Percentiles rank a stretch among this genome's conserved stretches.
These are phyloP conservation scores for Colletotrichum ledebouriae DNA, from an alignment of 2,329 filamentous ascomycete genomes.

Conservation along the genomic window DNA sequence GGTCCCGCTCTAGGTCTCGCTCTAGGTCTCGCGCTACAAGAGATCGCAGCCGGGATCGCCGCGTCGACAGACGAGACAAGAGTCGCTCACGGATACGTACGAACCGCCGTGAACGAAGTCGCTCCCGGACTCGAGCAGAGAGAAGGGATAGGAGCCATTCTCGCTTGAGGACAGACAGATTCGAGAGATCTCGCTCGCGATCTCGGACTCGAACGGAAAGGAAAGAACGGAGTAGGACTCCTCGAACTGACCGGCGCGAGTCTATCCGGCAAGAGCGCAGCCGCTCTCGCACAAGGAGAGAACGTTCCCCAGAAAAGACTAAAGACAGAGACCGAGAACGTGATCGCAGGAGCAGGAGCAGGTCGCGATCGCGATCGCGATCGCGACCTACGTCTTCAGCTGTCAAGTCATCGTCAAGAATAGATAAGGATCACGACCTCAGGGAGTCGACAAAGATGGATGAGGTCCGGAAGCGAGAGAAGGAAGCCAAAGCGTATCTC, in stretches of 20 bases:
- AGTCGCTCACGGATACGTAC: conserved; percentile 48
- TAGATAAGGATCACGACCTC: conserved; percentile 59
- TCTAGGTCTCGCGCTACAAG: conserved; percentile 48
- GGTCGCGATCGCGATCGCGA: conserved; percentile 62
- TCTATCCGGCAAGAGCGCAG: conserved; percentile 43
- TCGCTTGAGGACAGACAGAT: conserved; percentile 43
- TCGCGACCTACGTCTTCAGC: conserved; percentile 52
- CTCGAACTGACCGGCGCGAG: conserved; percentile 39
- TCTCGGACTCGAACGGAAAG: conserved; percentile 30
- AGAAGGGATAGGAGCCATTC: conserved; percentile 50
- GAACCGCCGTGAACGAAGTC: conserved; percentile 46
- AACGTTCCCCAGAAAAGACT: conserved; percentile 44
- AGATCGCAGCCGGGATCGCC: conserved; percentile 55
- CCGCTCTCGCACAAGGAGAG: conserved; percentile 42
- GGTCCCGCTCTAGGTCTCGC: conserved; percentile 54
- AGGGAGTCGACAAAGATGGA: conserved; percentile 71
- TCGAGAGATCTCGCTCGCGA: conserved; percentile 37
- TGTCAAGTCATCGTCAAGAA: conserved; percentile 22
- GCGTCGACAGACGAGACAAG: conserved; percentile 50
- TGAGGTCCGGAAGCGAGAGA: conserved; percentile 72
- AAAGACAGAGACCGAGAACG: conserved; percentile 44
- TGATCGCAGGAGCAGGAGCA: conserved; percentile 61
- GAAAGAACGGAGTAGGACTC: conserved; percentile 51
- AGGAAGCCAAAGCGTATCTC: conserved; percentile 74
- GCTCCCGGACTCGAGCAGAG: conserved; percentile 46